phyloP scores from a whole-genome alignment of 2,329 filamentous ascomycete genomes.

The Aspergillaceae sp. region DNA sequence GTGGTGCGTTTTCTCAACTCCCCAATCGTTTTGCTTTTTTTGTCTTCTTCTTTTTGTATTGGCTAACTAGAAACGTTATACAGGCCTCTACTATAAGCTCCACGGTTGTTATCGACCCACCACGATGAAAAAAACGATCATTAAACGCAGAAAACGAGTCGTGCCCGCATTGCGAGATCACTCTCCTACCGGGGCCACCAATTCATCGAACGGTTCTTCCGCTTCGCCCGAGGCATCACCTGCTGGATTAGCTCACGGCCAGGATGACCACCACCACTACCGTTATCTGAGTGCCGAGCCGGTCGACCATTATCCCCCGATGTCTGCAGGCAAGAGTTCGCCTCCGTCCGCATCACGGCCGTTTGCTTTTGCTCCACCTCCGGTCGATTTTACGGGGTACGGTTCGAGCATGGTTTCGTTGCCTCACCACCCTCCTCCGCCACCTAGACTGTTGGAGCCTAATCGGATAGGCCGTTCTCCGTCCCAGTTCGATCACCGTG shows the following conservation, averaged over 20 bases:
- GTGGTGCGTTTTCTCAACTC: conserved; percentile 56
- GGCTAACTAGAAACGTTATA: conserved; percentile 1
- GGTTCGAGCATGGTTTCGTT: conserved; percentile 24
- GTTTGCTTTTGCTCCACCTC: conserved; percentile 33
- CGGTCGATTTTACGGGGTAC: conserved; percentile 44
- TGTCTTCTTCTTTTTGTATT: neutral
- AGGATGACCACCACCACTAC: conserved; percentile 20
- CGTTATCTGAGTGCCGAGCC: conserved; percentile 27
- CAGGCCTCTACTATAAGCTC: conserved; percentile 91
- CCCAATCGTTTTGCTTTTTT: neutral
- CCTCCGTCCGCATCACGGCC: conserved; percentile 29
- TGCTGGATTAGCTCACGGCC: conserved; percentile 18
- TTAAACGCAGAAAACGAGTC: conserved; percentile 90
- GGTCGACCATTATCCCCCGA: conserved; percentile 37
- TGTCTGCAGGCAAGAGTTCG: conserved; percentile 33
- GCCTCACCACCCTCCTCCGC: conserved; percentile 22
- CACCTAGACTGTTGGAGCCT: conserved; percentile 23
- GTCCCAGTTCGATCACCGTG: conserved; percentile 24
- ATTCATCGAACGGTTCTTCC: conserved; percentile 36
- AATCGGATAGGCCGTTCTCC: conserved; percentile 22
- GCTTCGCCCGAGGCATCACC: conserved; percentile 34
- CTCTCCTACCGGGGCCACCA: conserved; percentile 32
- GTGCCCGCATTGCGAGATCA: conserved; percentile 61
- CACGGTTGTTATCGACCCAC: conserved; percentile 88
- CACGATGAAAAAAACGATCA: conserved; percentile 98